Evolutionary conservation across 108 stramenopile species (phyloP).

Genomic region (Skeletonema potamos): DNA sequence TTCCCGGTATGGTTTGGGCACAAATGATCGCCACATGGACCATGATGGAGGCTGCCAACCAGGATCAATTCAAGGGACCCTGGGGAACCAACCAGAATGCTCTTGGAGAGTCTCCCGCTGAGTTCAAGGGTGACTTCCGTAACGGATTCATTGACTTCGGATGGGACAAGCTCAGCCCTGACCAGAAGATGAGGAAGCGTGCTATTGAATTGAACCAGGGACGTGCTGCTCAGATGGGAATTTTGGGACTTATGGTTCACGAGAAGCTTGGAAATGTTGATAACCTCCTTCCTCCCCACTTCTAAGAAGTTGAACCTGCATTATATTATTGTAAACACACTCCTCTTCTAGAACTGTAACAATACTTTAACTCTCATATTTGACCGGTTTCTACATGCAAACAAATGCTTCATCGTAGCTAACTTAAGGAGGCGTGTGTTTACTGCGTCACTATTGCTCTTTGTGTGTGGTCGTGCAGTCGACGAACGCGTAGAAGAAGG

Average conservation of each 20-base stretch:
- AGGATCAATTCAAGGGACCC: slow-evolving; percentile 8
- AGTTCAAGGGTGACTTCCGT: slow-evolving; percentile 82
- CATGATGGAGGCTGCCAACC: slow-evolving; percentile 46
- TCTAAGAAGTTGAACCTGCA: slow-evolving; percentile 3
- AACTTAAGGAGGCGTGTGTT: too few relatives aligned
- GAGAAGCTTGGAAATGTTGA: slow-evolving; percentile 62
- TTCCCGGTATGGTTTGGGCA: slow-evolving; percentile 57
- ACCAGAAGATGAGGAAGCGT: slow-evolving; percentile 73
- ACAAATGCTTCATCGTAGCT: too few relatives aligned
- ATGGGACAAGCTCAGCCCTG: slow-evolving; percentile 66
- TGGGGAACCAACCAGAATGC: slow-evolving; percentile 29
- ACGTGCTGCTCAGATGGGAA: slow-evolving; percentile 89
- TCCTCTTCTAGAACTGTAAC: not conserved
- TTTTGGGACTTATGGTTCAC: slow-evolving; percentile 89
- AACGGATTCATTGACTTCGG: slow-evolving; percentile 80
- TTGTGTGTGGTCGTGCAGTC: too few relatives aligned
- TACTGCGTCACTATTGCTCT: too few relatives aligned
- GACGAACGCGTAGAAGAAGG: too few relatives aligned
- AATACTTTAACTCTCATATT: slow-evolving; percentile 6
- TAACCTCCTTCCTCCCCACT: slow-evolving; percentile 15
- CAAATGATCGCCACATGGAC: slow-evolving; percentile 63
- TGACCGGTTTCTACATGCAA: not conserved
- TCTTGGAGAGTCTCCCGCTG: slow-evolving; percentile 32
- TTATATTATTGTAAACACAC: not conserved
- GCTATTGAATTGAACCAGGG: slow-evolving; percentile 93